These are phyloP conservation scores for Phaeotremella fagi DNA, from an alignment of 768 basidiomycete species.

Conservation along the genomic window DNA sequence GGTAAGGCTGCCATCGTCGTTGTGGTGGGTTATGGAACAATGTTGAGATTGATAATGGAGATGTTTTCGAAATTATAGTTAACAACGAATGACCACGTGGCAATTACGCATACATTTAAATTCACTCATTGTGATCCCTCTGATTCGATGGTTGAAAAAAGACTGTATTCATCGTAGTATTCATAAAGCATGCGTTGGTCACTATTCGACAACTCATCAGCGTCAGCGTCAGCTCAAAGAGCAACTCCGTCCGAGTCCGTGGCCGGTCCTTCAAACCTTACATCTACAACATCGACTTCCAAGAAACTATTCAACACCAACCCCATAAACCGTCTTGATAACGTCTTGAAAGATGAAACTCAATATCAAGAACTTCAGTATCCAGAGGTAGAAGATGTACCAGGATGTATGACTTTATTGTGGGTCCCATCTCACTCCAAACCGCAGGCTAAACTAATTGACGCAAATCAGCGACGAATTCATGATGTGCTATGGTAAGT, in stretches of 20 bases:
- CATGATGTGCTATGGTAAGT: constrained; percentile 49
- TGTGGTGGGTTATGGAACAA: too few relatives aligned
- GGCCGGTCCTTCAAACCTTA: not conserved
- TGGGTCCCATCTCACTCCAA: constrained; percentile 24
- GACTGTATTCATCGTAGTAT: too few relatives aligned
- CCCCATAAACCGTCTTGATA: constrained; percentile 22
- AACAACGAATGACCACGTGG: not conserved
- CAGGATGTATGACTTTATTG: constrained; percentile 67
- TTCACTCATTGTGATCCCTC: too few relatives aligned
- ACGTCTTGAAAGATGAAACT: constrained; percentile 37
- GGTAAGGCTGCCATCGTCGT: constrained; percentile 23
- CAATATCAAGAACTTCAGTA: constrained; percentile 49
- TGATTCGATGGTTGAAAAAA: too few relatives aligned
- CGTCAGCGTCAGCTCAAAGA: not conserved
- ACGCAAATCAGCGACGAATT: constrained; percentile 48
- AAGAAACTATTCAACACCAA: not conserved
- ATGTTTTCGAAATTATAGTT: not conserved
- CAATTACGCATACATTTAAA: too few relatives aligned
- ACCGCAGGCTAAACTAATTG: too few relatives aligned
- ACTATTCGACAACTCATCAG: not conserved
- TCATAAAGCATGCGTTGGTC: not conserved
- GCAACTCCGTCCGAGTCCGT: not conserved
- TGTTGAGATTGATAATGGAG: not conserved
- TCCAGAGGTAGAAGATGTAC: constrained; percentile 72
- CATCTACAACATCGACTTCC: not conserved